Conservation (phyloP, 202 grass and related monocot species). For the Carex arenaria region DNA sequence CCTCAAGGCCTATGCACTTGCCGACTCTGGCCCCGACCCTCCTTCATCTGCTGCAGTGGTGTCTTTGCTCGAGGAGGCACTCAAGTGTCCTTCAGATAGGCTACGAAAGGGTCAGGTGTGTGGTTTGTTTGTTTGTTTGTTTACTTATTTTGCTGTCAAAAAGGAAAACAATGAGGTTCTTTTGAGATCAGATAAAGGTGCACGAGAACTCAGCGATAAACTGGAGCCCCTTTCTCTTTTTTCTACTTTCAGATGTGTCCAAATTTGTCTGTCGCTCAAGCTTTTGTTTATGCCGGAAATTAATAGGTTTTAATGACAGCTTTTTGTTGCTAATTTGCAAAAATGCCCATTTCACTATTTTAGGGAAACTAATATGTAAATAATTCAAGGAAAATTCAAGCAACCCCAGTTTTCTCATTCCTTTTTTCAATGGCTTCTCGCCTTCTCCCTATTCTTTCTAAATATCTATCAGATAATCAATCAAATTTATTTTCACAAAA, state of each 20-base stretch:
- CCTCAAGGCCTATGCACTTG: conserved; percentile 93
- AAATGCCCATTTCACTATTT: not conserved
- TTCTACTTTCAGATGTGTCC: not conserved
- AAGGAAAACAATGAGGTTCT: not conserved
- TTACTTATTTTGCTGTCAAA: not conserved
- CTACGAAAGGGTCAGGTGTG: conserved; percentile 92
- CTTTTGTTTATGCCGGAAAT: not conserved
- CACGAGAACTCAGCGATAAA: not conserved
- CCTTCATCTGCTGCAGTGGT: conserved; percentile 80
- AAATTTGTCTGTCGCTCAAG: not conserved
- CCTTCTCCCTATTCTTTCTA: conserved; percentile 19
- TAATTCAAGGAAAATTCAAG: not conserved
- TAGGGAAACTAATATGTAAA: too few relatives aligned
- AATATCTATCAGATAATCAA: not conserved
- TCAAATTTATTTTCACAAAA: conserved; percentile 13
- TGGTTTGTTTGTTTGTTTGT: not conserved
- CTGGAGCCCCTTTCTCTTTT: not conserved
- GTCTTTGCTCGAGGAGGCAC: conserved; percentile 93
- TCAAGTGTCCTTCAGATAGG: conserved; percentile 93
- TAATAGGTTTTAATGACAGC: not conserved
- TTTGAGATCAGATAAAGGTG: not conserved
- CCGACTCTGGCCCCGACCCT: conserved; percentile 87
- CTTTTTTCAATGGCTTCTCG: not conserved
- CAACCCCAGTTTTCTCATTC: not conserved
- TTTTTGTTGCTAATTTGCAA: not conserved